Evolutionary conservation across 345 rosid genomes (phyloP).

Genomic region (Laguncularia racemosa): DNA sequence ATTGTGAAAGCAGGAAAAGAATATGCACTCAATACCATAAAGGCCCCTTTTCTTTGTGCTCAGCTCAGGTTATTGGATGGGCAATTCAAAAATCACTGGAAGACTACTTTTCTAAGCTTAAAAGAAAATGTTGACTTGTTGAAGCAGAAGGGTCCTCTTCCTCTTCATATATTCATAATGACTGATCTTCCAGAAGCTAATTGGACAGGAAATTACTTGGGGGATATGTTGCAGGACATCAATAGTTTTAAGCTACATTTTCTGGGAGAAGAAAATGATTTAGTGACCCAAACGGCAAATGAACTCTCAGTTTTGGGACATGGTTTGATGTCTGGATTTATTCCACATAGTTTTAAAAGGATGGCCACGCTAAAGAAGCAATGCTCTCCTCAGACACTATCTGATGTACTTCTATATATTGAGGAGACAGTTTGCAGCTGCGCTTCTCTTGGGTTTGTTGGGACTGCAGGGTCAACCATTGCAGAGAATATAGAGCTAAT

Average conservation of each 20-base stretch:
- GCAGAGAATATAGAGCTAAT: conserved; percentile 69
- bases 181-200: conserved; percentile 83
- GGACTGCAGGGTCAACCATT: conserved; percentile 89
- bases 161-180: conserved; percentile 64
- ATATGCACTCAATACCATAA: conserved; percentile 45
- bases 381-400: conserved; percentile 33
- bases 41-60: conserved; percentile 71
- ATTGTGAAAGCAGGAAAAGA: conserved; percentile 52
- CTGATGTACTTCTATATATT: conserved; percentile 56
- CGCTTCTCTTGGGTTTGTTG: conserved; percentile 90
- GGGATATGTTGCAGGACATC: conserved; percentile 50
- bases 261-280: conserved; percentile 43
- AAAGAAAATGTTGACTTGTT: conserved; percentile 59
- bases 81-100: conserved; percentile 90
- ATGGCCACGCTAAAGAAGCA: conserved; percentile 23
- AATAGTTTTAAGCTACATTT: conserved; percentile 48
- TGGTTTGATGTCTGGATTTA: conserved; percentile 38
- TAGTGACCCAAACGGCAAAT: conserved; percentile 39
- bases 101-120: conserved; percentile 50
- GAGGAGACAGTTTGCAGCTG: conserved; percentile 91
- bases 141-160: conserved; percentile 26
- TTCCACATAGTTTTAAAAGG: conserved; percentile 20
- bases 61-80: conserved; percentile 93
- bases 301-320: conserved; percentile 39
- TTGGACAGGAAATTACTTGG: conserved; percentile 79